Base-by-base conservation (phyloP, 2,329 filamentous ascomycete genomes). In the Cladophialophora immunda region DNA sequence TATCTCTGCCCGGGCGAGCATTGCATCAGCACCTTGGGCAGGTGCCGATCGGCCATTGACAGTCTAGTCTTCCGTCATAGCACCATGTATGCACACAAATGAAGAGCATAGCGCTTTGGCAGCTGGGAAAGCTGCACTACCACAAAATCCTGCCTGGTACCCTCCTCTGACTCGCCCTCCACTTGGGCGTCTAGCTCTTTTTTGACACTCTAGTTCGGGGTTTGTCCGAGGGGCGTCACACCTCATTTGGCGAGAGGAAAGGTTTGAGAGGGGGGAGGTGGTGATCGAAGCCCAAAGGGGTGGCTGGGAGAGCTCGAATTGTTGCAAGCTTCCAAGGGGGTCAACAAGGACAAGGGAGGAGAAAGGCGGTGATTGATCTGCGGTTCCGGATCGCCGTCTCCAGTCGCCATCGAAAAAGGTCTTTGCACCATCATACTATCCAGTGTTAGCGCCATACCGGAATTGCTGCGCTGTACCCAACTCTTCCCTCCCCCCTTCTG, bases 341-440 rank as follows among this genome's bases (percentile, higher is more conserved):
- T 22, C 27, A 55, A 55, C 19, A 11, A 50, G 45, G 45, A 50
- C 19, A 50, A 41, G 45, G 45, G 45, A 50, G 45, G 45, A 50
- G 58, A 61, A 61, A 53, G 32, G 58, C 45, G 58, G 58, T 61
- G 47, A 53, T 61, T 61, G 47, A 27, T 52, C 11, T 61, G 58
- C 58, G 58, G 58, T 29, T 53, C 58, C 58, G 58, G 19, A 27
- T 19, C 22, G 58, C 45, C 58, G 30, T 56, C 60, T 52, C 38
- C 50, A 62, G n/a, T 62, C 52, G 60, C 54, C 34, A 47, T 62
- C 52, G 19, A 41, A 56, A 61, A 30, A 53, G 58, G 58, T 34
- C 58, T 54, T 52, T 22, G 58, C 58, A 61, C 32, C 58, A 36
- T 61, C 27, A 25, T 52, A 11, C 45, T 50, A 50, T 50, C 45